A percentile compares a stretch with the other conserved stretches of the same genome.
Evolutionary conservation across 345 rosid genomes (phyloP).

Genomic region (Brassica nigra): DNA sequence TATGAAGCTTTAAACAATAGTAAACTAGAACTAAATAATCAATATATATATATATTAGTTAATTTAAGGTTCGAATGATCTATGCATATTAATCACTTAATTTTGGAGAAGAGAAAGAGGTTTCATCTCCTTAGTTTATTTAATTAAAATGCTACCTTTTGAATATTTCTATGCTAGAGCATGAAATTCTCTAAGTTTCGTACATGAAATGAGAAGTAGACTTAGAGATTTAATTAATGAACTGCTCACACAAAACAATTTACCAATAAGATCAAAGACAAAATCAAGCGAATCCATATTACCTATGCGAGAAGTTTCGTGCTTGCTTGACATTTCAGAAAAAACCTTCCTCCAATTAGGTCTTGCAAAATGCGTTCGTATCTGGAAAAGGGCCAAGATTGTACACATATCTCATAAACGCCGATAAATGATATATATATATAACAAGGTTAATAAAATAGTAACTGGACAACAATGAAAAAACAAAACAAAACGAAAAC

Average conservation of each 20-base stretch:
- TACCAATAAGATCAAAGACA: background rate
- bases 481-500: background rate
- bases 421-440: background rate
- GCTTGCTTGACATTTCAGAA: constrained; percentile 53
- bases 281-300: background rate
- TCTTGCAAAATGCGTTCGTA: constrained; percentile 90
- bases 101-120: too few species aligned
- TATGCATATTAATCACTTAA: too few species aligned
- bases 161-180: background rate
- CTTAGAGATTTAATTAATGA: background rate
- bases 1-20: too few species aligned
- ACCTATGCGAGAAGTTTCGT: constrained; percentile 74
- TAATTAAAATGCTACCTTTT: too few species aligned
- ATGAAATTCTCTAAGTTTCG: background rate
- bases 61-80: too few species aligned
- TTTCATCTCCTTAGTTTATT: too few species aligned
- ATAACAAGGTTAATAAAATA: background rate
- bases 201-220: background rate
- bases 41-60: too few species aligned
- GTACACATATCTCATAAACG: background rate
- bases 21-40: too few species aligned
- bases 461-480: background rate
- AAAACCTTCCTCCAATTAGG: constrained; percentile 97
- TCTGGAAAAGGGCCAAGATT: constrained; percentile 47
- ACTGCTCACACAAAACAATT: background rate